phyloP scores from a whole-genome alignment of 768 basidiomycete genomes.

The Termitomyces sp. region DNA sequence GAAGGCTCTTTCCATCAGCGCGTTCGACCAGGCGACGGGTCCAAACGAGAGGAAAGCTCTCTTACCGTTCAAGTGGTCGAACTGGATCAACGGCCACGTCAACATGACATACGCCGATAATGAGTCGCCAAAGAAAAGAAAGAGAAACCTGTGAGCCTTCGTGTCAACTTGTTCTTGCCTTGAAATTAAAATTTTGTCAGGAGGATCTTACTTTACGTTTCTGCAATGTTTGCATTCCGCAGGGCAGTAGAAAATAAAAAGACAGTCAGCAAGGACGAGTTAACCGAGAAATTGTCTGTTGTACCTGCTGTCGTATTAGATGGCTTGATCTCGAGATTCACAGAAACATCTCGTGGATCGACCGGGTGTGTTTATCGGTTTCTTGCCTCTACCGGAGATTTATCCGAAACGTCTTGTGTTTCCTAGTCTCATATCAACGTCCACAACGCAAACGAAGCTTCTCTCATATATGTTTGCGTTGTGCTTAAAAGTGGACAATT shows the following conservation, averaged over 20 bases:
- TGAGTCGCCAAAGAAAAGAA: conserved; percentile 48
- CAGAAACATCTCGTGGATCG: conserved; percentile 66
- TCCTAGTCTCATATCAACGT: conserved; percentile 50
- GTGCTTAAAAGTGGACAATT: conserved; percentile 76
- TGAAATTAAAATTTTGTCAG: conserved; percentile 27
- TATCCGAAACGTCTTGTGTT: neutral
- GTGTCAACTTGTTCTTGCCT: conserved; percentile 17
- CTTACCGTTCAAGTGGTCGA: conserved; percentile 57
- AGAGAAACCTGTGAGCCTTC: conserved; percentile 53
- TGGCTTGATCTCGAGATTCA: conserved; percentile 72
- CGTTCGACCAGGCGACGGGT: conserved; percentile 47
- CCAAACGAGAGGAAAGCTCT: conserved; percentile 45
- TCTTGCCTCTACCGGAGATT: neutral
- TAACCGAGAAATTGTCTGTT: conserved; percentile 50
- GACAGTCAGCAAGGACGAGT: conserved; percentile 40
- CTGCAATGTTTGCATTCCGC: conserved; percentile 73
- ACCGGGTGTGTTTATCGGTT: conserved; percentile 37
- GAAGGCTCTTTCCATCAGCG: conserved; percentile 55
- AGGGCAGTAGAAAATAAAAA: conserved; percentile 33
- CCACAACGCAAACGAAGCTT: conserved; percentile 64
- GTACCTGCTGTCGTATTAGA: conserved; percentile 68
- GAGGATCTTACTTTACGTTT: conserved; percentile 75
- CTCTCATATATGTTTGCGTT: conserved; percentile 78
- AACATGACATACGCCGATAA: conserved; percentile 29
- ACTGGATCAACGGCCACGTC: conserved; percentile 72